Evolutionary conservation across 805 yeast species (phyloP), one percentile per base, ranked within the genome.

Genomic region (Wickerhamomyces chambardii): DNA sequence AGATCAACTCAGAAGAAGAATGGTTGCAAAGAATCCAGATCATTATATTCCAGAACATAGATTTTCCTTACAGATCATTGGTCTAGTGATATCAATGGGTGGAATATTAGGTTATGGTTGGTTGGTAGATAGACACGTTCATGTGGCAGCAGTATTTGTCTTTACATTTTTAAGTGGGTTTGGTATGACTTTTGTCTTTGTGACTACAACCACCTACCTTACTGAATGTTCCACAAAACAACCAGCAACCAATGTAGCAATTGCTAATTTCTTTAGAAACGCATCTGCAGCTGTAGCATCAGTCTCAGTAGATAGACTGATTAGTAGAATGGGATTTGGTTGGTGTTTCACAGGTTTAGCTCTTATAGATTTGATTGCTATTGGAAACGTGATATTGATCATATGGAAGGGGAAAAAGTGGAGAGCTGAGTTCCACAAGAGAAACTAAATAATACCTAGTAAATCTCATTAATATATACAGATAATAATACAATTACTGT

Each of bases 261-360:
- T 73, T 31, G 73, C 73, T 2, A 73, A 73, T 39, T 55, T 70
- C 35, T 63, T 70, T 46, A 60, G 80, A 45, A 73, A 73, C 41
- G 44, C 63, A 3, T 73, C 74, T 1, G 79, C 80, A 1, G 75
- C 76, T 2, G 56, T 71, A 0, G 66, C 75, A 22, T 66, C 78
- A 0, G 69, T 63, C 1, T 53, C 70, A 5, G 59, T 72, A 14
- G 57, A 64, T 14, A 57, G 40, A 6, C 35, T 64, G 14, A 50
- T 55, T 12, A 33, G 44, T 12, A 41, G 40, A 19, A 62, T 60
- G 68, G 76, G 76, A 0, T 56, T 56, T 36, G 75, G 75, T 0
- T 70, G 76, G 76, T 68, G 74, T 39, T 73, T 70, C 39, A 68
- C 75, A 1, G 75, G 74, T 0, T 46, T 70, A n/a, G 74, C 68